A percentile compares a stretch with the other conserved stretches of the same genome.
Evolutionary conservation across 2,329 filamentous ascomycete genomes (phyloP).

Genomic region (Trichoderma sp.): DNA sequence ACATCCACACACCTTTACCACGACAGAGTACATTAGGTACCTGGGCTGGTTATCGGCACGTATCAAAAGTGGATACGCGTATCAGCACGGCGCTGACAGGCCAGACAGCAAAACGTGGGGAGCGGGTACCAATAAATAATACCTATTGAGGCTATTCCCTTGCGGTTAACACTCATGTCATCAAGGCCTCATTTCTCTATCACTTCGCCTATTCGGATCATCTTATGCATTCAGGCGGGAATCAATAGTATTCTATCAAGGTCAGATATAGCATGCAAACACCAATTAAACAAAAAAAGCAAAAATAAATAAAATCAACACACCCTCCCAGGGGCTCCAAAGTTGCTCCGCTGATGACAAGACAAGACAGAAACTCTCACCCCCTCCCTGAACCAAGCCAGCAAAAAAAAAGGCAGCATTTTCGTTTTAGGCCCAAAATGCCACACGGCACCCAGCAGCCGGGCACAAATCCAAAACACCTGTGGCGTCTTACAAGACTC

Average conservation of each 20-base stretch:
- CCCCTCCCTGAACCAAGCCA: neutral
- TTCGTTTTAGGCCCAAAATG: neutral
- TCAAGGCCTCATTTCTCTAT: neutral
- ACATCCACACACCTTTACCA: neutral
- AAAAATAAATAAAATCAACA: neutral
- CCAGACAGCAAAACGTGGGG: neutral
- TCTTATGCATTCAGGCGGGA: neutral
- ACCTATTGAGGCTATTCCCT: neutral
- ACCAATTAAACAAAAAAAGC: neutral
- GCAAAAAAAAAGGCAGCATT: neutral
- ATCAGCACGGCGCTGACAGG: neutral
- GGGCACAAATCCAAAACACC: conserved; percentile 3
- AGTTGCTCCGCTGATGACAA: neutral
- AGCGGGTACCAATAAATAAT: neutral
- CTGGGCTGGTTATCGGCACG: neutral
- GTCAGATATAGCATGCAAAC: neutral
- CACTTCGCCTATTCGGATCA: neutral
- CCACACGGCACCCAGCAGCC: conserved; percentile 4
- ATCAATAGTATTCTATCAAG: neutral
- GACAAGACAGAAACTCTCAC: neutral
- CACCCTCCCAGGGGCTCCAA: neutral
- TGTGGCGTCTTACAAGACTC: conserved; percentile 12
- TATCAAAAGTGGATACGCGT: conserved; percentile 9
- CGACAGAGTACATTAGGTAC: neutral
- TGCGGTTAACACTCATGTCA: neutral